Percentiles rank a stretch among this genome's conserved stretches.
Conservation (phyloP, 1,284 basidiomycete species). For the Tilletia setariae region DNA sequence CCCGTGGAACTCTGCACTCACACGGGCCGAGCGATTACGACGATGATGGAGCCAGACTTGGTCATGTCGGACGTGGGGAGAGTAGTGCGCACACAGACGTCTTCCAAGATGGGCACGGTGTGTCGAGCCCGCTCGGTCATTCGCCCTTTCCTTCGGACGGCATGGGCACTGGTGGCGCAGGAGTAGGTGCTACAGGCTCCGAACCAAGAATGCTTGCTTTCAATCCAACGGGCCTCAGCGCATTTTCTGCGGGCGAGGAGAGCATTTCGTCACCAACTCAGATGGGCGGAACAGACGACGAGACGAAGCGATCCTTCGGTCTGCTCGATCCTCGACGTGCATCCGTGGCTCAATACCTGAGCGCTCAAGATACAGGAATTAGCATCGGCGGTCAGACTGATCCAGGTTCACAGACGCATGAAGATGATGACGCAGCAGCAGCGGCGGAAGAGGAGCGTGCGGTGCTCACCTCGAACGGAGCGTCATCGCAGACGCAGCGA, state of each 20-base stretch:
- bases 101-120: slow-evolving; percentile 2
- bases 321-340: neutral
- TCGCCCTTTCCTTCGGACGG: slow-evolving; percentile 11
- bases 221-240: slow-evolving; percentile 7
- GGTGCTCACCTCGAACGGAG: neutral
- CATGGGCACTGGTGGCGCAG: neutral
- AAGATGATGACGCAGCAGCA: neutral
- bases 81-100: slow-evolving; percentile 7
- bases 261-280: too few species aligned
- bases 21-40: neutral
- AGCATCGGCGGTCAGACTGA: neutral
- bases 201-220: neutral
- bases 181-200: neutral
- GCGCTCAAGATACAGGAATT: neutral
- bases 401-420: neutral
- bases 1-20: too few species aligned
- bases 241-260: slow-evolving; percentile 5
- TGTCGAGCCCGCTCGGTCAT: neutral
- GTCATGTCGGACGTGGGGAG: neutral
- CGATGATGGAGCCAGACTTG: neutral
- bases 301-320: neutral
- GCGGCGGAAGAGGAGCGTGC: slow-evolving; percentile 4
- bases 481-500: slow-evolving; percentile 1
- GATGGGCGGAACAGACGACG: neutral
- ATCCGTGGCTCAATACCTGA: neutral